Evolutionary conservation across 306 rosid species (phyloP).

Genomic region (Biancaea sappan): DNA sequence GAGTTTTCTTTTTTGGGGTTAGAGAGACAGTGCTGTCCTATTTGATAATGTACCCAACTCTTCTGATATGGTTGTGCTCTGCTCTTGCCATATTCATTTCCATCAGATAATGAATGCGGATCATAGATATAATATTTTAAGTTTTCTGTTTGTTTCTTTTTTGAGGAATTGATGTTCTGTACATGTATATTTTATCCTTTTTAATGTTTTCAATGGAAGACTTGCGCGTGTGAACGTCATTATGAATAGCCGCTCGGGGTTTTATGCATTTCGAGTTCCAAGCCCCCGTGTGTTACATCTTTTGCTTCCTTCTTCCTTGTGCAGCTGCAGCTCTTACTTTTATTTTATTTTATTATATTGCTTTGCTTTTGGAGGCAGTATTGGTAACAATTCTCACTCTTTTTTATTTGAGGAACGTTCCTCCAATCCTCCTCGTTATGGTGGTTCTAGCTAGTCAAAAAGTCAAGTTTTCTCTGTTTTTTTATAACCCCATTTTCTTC

Average conservation of each 20-base stretch:
- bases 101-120: constrained; percentile 49
- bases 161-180: not conserved
- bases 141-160: not conserved
- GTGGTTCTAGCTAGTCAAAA: not conserved
- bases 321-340: constrained; percentile 31
- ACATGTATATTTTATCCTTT: not conserved
- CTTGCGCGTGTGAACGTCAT: constrained; percentile 38
- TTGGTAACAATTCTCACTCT: not conserved
- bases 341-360: not conserved
- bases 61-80: constrained; percentile 47
- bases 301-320: constrained; percentile 36
- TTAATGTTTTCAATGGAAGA: constrained; percentile 18
- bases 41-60: constrained; percentile 49
- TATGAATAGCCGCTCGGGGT: constrained; percentile 43
- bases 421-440: not conserved
- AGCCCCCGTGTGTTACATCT: constrained; percentile 26
- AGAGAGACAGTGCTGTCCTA: constrained; percentile 34
- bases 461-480: not conserved
- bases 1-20: constrained; percentile 39
- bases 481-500: constrained; percentile 5
- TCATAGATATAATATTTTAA: constrained; percentile 23
- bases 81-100: constrained; percentile 18
- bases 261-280: constrained; percentile 37
- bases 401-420: constrained; percentile 8
- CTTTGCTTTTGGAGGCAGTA: constrained; percentile 36